Evolutionary conservation across 495 filamentous ascomycete genomes (phyloP).

Genomic region (Neurospora pannonica): DNA sequence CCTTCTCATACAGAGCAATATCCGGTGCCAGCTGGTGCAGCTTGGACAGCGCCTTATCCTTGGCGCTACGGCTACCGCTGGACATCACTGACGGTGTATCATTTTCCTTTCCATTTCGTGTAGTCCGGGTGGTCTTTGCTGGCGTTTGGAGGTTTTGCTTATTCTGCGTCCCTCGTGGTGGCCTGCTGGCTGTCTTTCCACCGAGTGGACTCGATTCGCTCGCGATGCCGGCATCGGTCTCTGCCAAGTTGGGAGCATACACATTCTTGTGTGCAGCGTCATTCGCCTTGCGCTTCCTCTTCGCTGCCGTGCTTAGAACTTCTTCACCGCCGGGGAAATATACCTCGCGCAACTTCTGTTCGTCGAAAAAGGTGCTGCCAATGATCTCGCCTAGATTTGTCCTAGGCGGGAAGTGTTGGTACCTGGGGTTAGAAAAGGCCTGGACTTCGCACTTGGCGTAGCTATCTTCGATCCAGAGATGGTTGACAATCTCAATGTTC

Average conservation of each 20-base stretch:
- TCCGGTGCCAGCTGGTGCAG: conserved; percentile 71
- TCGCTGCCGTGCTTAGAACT: conserved; percentile 17
- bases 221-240: conserved; percentile 11
- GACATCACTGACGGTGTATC: conserved; percentile 60
- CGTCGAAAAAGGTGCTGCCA: conserved; percentile 60
- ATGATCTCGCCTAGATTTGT: conserved; percentile 92
- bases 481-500: conserved; percentile 83
- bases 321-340: conserved; percentile 34
- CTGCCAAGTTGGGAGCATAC: conserved; percentile 12
- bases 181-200: neutral
- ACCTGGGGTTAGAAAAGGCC: conserved; percentile 55
- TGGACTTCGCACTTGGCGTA: conserved; percentile 78
- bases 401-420: conserved; percentile 70
- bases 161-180: conserved; percentile 2
- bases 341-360: conserved; percentile 21
- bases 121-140: conserved; percentile 27
- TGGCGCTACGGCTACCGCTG: conserved; percentile 75
- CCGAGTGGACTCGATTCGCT: conserved; percentile 13
- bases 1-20: conserved; percentile 84
- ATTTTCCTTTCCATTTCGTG: conserved; percentile 65
- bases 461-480: conserved; percentile 95
- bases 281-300: conserved; percentile 32
- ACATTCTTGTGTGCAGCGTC: conserved; percentile 32
- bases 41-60: conserved; percentile 65
- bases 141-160: conserved; percentile 29